These are phyloP conservation scores for Alisma plantagoaquatica DNA, from an alignment of 106 monocot genomes.

Conservation along the genomic window DNA sequence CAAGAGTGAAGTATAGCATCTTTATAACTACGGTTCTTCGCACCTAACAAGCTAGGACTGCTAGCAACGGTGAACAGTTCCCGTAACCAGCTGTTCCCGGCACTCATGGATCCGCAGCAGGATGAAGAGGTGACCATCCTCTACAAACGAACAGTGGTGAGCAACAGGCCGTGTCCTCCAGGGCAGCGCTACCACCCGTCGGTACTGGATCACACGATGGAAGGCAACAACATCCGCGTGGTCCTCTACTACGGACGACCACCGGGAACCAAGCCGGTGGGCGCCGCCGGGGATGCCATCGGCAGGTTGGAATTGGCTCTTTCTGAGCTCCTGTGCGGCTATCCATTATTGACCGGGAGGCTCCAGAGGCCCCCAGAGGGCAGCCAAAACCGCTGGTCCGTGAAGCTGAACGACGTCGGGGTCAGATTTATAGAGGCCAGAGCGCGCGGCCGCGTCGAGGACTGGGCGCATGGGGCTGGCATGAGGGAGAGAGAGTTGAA, in stretches of 20 bases:
- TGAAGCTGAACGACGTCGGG: conserved; percentile 9
- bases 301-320: background rate
- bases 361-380: conserved; percentile 5
- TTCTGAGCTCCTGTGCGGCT: conserved; percentile 2
- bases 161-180: background rate
- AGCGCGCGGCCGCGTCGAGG: conserved; percentile 2
- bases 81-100: no score
- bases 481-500: conserved; percentile 6
- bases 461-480: conserved; percentile 3
- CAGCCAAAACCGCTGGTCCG: background rate
- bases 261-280: background rate
- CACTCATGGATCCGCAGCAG: no score
- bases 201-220: conserved; percentile 7
- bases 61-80: no score
- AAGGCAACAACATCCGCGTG: background rate
- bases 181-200: conserved; percentile 1
- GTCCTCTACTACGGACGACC: conserved; percentile 2
- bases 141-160: conserved; percentile 6
- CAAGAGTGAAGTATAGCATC: no score
- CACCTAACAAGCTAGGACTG: no score
- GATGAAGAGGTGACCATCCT: background rate
- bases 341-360: conserved; percentile 2
- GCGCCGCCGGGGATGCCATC: background rate
- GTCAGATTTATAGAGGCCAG: conserved; percentile 10
- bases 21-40: no score